A percentile compares a stretch with the other conserved stretches of the same genome.
Evolutionary conservation across 805 yeast genomes (phyloP).

Genomic region (Lachancea thermotolerans): DNA sequence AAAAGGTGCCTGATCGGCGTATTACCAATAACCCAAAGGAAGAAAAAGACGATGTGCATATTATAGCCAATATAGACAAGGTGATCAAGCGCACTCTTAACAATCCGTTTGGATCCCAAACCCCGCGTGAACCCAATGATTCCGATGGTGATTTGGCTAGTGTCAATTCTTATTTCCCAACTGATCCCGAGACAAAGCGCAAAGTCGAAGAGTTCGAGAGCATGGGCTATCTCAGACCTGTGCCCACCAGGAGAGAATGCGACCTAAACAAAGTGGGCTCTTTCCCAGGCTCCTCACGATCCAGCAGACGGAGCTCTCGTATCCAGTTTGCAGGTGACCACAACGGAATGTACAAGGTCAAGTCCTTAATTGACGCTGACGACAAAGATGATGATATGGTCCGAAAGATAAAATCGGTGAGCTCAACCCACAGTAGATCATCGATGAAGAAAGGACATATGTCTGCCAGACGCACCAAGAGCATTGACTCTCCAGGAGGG

Average conservation of each 20-base stretch:
- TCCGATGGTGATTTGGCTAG: slow-evolving; percentile 13
- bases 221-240: slow-evolving; percentile 27
- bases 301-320: slow-evolving; percentile 24
- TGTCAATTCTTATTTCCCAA: slow-evolving; percentile 24
- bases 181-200: slow-evolving; percentile 19
- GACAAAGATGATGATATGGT: slow-evolving; percentile 9
- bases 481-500: not conserved
- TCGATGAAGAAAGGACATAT: not conserved
- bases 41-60: slow-evolving; percentile 4
- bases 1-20: slow-evolving; percentile 6
- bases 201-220: slow-evolving; percentile 24
- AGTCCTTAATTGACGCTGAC: slow-evolving; percentile 23
- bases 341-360: slow-evolving; percentile 24
- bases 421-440: slow-evolving; percentile 2
- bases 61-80: slow-evolving; percentile 13
- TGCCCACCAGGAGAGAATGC: slow-evolving; percentile 15
- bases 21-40: not conserved
- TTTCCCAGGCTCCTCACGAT: slow-evolving; percentile 14
- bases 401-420: slow-evolving; percentile 22
- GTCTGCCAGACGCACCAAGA: slow-evolving; percentile 5
- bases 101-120: slow-evolving; percentile 20
- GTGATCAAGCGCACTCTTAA: slow-evolving; percentile 16
- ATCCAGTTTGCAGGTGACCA: slow-evolving; percentile 19
- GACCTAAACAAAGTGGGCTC: slow-evolving; percentile 9
- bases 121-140: slow-evolving; percentile 3